Conservation (phyloP, 2,329 filamentous ascomycete genomes). For the Sarocladiaceae sp. region DNA sequence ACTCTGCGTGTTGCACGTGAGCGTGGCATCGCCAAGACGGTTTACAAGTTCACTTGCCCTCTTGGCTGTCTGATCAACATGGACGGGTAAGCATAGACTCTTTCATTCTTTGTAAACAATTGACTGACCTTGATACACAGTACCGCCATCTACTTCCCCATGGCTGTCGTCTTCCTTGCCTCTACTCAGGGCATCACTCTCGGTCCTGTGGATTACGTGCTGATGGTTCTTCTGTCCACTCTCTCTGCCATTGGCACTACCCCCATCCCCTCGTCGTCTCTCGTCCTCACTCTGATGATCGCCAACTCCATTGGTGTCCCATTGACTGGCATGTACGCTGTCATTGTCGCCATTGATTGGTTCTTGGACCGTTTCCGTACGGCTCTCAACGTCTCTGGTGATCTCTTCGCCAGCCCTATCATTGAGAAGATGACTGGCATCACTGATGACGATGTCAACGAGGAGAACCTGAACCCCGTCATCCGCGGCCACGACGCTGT, state of each 20-base stretch:
- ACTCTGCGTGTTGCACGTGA: constrained; percentile 38
- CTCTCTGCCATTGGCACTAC: constrained; percentile 50
- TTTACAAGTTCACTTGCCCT: constrained; percentile 42
- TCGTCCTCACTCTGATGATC: constrained; percentile 50
- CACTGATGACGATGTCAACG: constrained; percentile 14
- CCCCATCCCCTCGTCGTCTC: constrained; percentile 47
- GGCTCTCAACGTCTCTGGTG: constrained; percentile 45
- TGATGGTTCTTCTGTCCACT: constrained; percentile 43
- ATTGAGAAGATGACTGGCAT: constrained; percentile 22
- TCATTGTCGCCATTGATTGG: constrained; percentile 52
- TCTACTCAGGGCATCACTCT: constrained; percentile 43
- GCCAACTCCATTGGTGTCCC: constrained; percentile 38
- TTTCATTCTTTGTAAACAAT: not conserved
- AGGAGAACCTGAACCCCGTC: constrained; percentile 4
- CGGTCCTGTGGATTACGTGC: constrained; percentile 39
- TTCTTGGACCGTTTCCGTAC: constrained; percentile 53
- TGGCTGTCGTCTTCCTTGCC: constrained; percentile 48
- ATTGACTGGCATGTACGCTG: constrained; percentile 45
- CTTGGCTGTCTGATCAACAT: constrained; percentile 47
- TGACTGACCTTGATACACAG: constrained; percentile 18
- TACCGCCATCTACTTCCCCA: constrained; percentile 53
- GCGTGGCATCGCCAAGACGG: constrained; percentile 35
- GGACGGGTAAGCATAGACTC: constrained; percentile 31
- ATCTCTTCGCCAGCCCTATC: constrained; percentile 32
- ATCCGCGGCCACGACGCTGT: constrained; percentile 2